Evolutionary conservation across 129 eudicot genomes (phyloP).

Genomic region (Tanacetum coccineum): DNA sequence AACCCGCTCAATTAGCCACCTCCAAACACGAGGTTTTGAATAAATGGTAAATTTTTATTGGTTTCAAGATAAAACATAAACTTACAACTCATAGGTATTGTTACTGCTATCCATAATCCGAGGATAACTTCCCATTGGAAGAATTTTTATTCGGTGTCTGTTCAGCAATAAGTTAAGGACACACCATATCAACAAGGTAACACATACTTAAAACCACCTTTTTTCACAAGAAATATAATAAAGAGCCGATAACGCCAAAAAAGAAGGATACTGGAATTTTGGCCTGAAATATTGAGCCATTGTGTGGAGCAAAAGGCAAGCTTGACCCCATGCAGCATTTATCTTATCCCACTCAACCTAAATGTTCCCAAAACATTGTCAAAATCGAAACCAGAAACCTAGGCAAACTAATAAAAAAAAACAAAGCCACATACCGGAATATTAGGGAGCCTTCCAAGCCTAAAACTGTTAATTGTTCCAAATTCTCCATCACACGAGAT

Average conservation of each 20-base stretch:
- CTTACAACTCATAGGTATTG: conserved; percentile 93
- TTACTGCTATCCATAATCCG: conserved; percentile 85
- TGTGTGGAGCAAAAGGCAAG: conserved; percentile 95
- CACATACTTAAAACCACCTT: not conserved
- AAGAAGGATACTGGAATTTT: conserved; percentile 84
- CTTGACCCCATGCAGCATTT: conserved; percentile 99
- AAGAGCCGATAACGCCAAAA: not conserved
- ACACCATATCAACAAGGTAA: conserved; percentile 14
- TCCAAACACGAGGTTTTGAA: too few species aligned
- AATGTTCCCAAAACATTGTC: conserved; percentile 5
- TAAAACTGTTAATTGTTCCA: conserved; percentile 94
- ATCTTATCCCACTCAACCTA: conserved; percentile 99
- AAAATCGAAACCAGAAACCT: conserved; percentile 12
- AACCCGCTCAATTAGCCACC: too few species aligned
- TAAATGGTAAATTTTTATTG: too few species aligned
- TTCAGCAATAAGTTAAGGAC: conserved; percentile 33
- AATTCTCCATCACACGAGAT: conserved; percentile 91
- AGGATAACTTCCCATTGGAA: conserved; percentile 98
- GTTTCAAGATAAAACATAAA: conserved; percentile 1
- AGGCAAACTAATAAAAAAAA: conserved; percentile 8
- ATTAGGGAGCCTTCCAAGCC: conserved; percentile 95
- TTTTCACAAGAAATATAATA: not conserved
- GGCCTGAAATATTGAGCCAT: conserved; percentile 95
- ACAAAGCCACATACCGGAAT: conserved; percentile 47
- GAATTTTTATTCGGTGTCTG: conserved; percentile 86